phyloP scores from a whole-genome alignment of 352 stramenopile genomes.

The Globisporangium nagaii region DNA sequence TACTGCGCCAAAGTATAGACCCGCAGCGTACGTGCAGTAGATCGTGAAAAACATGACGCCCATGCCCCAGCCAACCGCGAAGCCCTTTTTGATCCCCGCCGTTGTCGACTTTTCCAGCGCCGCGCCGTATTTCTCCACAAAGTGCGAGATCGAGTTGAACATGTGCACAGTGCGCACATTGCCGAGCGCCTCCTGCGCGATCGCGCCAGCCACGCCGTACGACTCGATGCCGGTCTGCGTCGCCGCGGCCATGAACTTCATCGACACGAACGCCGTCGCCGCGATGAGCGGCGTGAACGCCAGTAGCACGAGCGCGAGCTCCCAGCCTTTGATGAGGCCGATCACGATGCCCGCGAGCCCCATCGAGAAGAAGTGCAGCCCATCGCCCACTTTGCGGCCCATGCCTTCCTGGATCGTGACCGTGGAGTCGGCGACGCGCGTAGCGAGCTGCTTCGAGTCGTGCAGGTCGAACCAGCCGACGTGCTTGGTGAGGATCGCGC shows the following conservation, averaged over 20 bases:
- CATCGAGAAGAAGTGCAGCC: conserved; percentile 59
- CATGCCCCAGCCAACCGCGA: conserved; percentile 52
- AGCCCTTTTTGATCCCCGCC: conserved; percentile 39
- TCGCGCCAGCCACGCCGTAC: conserved; percentile 54
- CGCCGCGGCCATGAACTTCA: conserved; percentile 42
- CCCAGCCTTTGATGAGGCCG: conserved; percentile 57
- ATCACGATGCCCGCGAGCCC: conserved; percentile 57
- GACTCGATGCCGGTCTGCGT: conserved; percentile 48
- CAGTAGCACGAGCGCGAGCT: conserved; percentile 60
- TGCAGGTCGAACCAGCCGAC: conserved; percentile 44
- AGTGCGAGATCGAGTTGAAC: conserved; percentile 63
- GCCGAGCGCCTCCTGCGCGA: conserved; percentile 62
- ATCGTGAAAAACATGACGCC: conserved; percentile 63
- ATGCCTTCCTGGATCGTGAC: conserved; percentile 66
- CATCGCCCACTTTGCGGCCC: conserved; percentile 52
- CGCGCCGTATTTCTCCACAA: conserved; percentile 50
- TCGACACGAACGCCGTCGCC: conserved; percentile 40
- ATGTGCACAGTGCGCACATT: conserved; percentile 76
- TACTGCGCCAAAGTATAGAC: conserved; percentile 75
- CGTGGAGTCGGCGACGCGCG: conserved; percentile 22
- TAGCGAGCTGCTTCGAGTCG: conserved; percentile 23
- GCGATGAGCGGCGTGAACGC: conserved; percentile 65
- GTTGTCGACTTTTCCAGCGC: conserved; percentile 36
- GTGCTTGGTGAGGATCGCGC: conserved; percentile 27
- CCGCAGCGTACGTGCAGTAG: conserved; percentile 68